Percentiles rank a stretch among this genome's conserved stretches.
Conservation (phyloP, 1,284 basidiomycete genomes). For the Ganoderma sp. region DNA sequence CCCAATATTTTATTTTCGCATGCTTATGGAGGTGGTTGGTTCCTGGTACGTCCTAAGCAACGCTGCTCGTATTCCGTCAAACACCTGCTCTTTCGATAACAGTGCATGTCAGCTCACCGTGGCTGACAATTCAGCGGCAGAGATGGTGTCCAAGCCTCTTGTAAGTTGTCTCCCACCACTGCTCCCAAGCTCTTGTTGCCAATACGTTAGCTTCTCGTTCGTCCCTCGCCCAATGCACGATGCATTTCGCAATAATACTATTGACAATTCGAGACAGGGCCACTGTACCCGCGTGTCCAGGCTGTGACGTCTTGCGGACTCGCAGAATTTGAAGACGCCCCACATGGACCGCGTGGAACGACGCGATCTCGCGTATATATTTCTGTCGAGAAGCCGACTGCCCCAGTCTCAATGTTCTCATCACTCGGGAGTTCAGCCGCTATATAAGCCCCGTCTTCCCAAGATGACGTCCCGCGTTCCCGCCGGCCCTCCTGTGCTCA, state of each 20-base stretch:
- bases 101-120: too few relatives aligned
- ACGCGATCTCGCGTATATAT: constrained; percentile 13
- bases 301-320: neutral
- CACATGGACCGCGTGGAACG: constrained; percentile 11
- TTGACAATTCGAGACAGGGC: neutral
- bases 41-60: constrained; percentile 5
- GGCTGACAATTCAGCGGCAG: too few relatives aligned
- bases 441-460: constrained; percentile 4
- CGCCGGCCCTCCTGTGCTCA: constrained; percentile 2
- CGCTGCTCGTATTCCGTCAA: constrained; percentile 15
- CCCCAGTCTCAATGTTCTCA: constrained; percentile 9
- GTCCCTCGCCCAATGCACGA: neutral
- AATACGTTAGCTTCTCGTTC: too few relatives aligned
- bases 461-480: constrained; percentile 8
- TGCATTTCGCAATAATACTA: neutral
- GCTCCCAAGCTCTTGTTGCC: neutral
- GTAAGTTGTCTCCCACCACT: neutral
- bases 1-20: constrained; percentile 22
- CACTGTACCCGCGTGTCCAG: neutral
- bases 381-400: constrained; percentile 8
- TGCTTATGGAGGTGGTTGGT: constrained; percentile 10
- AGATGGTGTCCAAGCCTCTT: neutral
- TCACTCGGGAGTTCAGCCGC: constrained; percentile 1
- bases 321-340: neutral
- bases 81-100: neutral